Conservation (phyloP, 75 land plant genomes). For the Azolla pinnata region DNA sequence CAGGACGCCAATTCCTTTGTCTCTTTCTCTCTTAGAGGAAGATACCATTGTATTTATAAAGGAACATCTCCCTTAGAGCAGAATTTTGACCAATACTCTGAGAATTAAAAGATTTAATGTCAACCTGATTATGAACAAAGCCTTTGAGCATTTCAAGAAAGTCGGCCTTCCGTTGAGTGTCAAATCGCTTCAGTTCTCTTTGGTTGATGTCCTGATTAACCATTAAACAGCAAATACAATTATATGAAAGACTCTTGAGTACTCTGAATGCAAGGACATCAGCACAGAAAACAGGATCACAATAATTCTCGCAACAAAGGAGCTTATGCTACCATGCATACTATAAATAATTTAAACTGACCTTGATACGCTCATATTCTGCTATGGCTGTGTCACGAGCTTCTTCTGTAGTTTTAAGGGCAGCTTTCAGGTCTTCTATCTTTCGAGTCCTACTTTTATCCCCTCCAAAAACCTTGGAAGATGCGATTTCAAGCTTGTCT, state of each 20-base stretch:
- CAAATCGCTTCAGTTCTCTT: constrained; percentile 32
- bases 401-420: constrained; percentile 27
- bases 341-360: constrained; percentile 4
- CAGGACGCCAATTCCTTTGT: too few relatives aligned
- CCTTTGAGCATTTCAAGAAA: constrained; percentile 39
- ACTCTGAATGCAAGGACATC: not conserved
- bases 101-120: too few relatives aligned
- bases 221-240: not conserved
- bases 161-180: constrained; percentile 27
- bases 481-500: constrained; percentile 28
- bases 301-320: not conserved
- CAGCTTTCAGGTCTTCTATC: constrained; percentile 34
- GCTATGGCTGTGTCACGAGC: constrained; percentile 24
- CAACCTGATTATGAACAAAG: constrained; percentile 44
- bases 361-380: constrained; percentile 45
- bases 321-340: not conserved
- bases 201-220: constrained; percentile 32
- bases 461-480: constrained; percentile 41
- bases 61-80: too few relatives aligned
- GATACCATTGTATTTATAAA: too few relatives aligned
- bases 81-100: too few relatives aligned
- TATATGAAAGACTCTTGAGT: too few relatives aligned
- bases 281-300: too few relatives aligned
- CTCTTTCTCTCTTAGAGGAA: too few relatives aligned
- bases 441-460: constrained; percentile 29